Percentiles rank a stretch among this genome's conserved stretches.
These are phyloP conservation scores for Suhomyces xylopsoci DNA, from an alignment of 805 yeast genomes.

Conservation along the genomic window DNA sequence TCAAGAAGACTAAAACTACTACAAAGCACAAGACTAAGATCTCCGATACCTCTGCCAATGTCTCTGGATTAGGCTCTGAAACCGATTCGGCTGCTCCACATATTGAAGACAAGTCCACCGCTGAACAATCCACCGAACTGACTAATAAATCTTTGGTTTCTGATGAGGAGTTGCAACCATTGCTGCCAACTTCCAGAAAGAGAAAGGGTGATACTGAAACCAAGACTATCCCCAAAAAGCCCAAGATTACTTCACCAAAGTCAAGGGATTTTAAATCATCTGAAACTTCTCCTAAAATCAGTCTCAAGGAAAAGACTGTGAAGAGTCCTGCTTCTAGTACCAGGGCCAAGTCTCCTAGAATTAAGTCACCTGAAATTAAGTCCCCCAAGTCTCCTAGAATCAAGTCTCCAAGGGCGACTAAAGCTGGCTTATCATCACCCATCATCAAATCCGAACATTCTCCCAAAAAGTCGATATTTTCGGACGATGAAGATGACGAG, in stretches of 20 bases:
- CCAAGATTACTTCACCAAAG: constrained; percentile 4
- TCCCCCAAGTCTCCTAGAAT: background rate
- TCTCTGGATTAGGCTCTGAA: background rate
- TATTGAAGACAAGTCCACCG: background rate
- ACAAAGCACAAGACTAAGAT: background rate
- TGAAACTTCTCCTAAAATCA: background rate
- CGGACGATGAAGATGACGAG: constrained; percentile 6
- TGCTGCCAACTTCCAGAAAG: constrained; percentile 1
- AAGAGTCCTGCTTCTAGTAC: background rate
- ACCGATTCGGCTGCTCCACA: background rate
- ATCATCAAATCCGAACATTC: background rate
- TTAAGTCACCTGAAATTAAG: background rate
- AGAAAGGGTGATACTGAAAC: constrained; percentile 1
- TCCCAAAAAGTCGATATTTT: constrained; percentile 4
- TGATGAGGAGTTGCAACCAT: constrained; percentile 34
- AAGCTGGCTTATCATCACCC: background rate
- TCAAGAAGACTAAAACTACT: background rate
- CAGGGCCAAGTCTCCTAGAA: background rate
- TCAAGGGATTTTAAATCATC: background rate
- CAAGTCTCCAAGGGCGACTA: background rate
- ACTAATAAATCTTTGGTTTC: constrained; percentile 18
- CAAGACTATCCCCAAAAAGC: constrained; percentile 1
- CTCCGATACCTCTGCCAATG: background rate
- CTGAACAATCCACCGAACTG: background rate
- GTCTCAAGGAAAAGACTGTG: background rate